phyloP scores from a whole-genome alignment of 106 monocot genomes.

The Allium cepa region DNA sequence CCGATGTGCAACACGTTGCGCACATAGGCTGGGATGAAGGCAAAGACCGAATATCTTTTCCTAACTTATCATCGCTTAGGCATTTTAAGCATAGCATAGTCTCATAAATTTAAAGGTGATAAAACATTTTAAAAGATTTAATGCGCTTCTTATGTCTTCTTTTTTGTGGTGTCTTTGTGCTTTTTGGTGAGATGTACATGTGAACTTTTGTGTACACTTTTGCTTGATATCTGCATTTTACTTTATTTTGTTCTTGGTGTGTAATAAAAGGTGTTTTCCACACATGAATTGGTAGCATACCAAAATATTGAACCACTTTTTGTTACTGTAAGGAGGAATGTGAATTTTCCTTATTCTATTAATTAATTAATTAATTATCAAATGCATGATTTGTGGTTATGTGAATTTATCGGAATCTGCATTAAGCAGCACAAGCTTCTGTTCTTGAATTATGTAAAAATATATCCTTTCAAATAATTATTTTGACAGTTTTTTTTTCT shows the following conservation, averaged over 20 bases:
- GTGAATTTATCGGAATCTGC: no score
- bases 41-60: constrained; percentile 19
- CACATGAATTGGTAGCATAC: no score
- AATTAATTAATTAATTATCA: no score
- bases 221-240: constrained; percentile 5
- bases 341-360: no score
- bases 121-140: not conserved
- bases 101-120: not conserved
- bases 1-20: constrained; percentile 60
- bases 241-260: not conserved
- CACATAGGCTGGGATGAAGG: constrained; percentile 58
- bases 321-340: no score
- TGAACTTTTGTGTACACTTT: constrained; percentile 13
- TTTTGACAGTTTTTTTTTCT: no score
- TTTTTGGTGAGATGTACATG: constrained; percentile 10
- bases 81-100: constrained; percentile 12
- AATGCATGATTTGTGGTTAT: no score
- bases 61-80: constrained; percentile 25
- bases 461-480: no score
- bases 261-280: no score
- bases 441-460: no score
- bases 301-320: no score
- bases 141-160: not conserved
- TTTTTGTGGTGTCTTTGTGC: not conserved
- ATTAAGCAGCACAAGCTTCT: no score